Conservation (phyloP, 495 filamentous ascomycete species). For the Zalerion maritima region DNA sequence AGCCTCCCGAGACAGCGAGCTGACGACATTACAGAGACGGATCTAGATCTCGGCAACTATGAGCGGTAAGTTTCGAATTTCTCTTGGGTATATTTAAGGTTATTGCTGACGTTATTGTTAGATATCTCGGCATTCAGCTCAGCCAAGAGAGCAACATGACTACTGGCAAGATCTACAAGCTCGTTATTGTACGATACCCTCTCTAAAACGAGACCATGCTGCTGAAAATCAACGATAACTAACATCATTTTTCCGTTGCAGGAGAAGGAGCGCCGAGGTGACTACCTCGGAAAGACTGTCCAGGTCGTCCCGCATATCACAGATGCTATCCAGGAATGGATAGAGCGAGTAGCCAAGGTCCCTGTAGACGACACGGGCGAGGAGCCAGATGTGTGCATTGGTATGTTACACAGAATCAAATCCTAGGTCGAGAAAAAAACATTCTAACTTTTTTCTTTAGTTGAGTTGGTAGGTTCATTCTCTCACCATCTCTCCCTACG, state of each 20-base stretch:
- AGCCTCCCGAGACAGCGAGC: slow-evolving; percentile 1
- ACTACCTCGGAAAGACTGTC: slow-evolving; percentile 85
- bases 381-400: slow-evolving; percentile 87
- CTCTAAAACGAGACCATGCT: no score
- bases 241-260: no score
- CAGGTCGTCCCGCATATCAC: slow-evolving; percentile 90
- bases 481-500: background rate
- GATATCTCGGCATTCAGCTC: slow-evolving; percentile 42
- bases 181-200: slow-evolving; percentile 52
- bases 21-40: slow-evolving; percentile 66
- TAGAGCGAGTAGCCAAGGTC: slow-evolving; percentile 70
- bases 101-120: background rate
- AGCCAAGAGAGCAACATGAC: slow-evolving; percentile 81
- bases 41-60: slow-evolving; percentile 94
- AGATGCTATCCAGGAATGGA: slow-evolving; percentile 84
- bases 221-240: background rate
- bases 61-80: slow-evolving; percentile 50
- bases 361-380: slow-evolving; percentile 75
- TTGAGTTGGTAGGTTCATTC: slow-evolving; percentile 22
- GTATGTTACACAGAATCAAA: slow-evolving; percentile 10
- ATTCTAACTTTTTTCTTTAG: slow-evolving; percentile 10
- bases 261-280: slow-evolving; percentile 49
- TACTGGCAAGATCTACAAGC: slow-evolving; percentile 86
- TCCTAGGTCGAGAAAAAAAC: background rate
- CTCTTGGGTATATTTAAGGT: background rate